Percentiles rank a stretch among this genome's conserved stretches.
These are phyloP conservation scores for Amphibolis antarctica DNA, from an alignment of 106 monocot species.

Conservation along the genomic window DNA sequence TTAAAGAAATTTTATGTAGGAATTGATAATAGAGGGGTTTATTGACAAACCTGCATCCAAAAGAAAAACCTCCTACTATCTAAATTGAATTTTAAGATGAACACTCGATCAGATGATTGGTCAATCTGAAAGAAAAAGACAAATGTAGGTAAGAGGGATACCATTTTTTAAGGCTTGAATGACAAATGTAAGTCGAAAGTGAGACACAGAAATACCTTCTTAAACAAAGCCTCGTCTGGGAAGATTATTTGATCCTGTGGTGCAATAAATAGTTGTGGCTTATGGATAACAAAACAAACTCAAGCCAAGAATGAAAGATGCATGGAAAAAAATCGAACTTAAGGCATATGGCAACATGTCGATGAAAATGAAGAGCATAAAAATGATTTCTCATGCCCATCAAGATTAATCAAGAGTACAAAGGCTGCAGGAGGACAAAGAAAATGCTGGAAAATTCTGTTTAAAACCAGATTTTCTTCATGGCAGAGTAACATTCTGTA, in stretches of 20 bases:
- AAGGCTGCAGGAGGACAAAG: too few species aligned
- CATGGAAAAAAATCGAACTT: too few species aligned
- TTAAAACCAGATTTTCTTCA: background rate
- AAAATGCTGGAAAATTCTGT: background rate
- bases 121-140: conserved; percentile 46
- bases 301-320: too few species aligned
- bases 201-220: conserved; percentile 43
- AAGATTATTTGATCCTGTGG: conserved; percentile 90
- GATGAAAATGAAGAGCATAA: too few species aligned
- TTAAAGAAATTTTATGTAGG: background rate
- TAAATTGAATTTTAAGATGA: conserved; percentile 79
- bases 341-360: too few species aligned
- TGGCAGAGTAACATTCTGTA: background rate
- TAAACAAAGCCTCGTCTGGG: conserved; percentile 89
- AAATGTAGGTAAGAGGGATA: background rate
- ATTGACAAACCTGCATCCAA: conserved; percentile 83
- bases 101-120: conserved; percentile 84
- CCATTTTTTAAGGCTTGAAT: background rate
- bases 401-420: background rate
- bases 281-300: too few species aligned
- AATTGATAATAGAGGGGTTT: background rate
- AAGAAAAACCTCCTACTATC: conserved; percentile 87
- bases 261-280: conserved; percentile 28
- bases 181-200: background rate
- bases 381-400: background rate